phyloP scores from a whole-genome alignment of 2,329 filamentous ascomycete species.

The Pseudohalonectria lignicola region DNA sequence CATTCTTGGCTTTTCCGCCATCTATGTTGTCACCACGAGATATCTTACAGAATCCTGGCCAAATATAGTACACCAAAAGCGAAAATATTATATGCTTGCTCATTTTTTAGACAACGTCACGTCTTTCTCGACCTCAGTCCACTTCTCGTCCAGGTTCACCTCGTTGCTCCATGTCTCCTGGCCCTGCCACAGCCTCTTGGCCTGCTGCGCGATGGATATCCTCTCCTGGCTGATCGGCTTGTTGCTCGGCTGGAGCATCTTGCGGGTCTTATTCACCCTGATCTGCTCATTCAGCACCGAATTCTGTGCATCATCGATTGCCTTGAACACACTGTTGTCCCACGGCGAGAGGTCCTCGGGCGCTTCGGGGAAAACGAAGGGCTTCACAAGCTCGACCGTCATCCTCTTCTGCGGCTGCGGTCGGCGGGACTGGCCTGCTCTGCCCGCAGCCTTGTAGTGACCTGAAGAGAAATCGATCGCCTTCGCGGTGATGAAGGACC shows the following conservation, averaged over 20 bases:
- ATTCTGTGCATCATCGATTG: constrained; percentile 18
- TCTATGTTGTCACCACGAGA: no score
- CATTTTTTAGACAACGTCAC: no score
- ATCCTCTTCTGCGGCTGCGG: constrained; percentile 76
- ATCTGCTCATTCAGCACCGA: constrained; percentile 31
- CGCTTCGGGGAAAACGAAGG: constrained; percentile 76
- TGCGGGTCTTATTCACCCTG: constrained; percentile 14
- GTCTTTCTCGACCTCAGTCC: constrained; percentile 23
- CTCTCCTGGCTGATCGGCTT: constrained; percentile 17
- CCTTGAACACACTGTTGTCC: constrained; percentile 50
- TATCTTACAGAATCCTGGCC: no score
- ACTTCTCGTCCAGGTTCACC: constrained; percentile 33
- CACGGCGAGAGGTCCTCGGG: constrained; percentile 53
- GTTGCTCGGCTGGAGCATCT: constrained; percentile 15
- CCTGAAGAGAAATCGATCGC: no score
- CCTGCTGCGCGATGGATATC: constrained; percentile 42
- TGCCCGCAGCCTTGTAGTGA: no score
- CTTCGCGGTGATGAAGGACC: constrained; percentile 59
- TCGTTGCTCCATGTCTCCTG: constrained; percentile 49
- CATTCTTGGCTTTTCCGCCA: no score
- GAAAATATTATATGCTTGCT: no score
- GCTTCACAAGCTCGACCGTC: constrained; percentile 79
- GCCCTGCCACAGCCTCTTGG: constrained; percentile 49
- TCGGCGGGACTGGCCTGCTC: constrained; percentile 34
- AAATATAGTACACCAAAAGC: no score